Base-by-base conservation (phyloP, 345 rosid species). In the Atalantia buxifolia region DNA sequence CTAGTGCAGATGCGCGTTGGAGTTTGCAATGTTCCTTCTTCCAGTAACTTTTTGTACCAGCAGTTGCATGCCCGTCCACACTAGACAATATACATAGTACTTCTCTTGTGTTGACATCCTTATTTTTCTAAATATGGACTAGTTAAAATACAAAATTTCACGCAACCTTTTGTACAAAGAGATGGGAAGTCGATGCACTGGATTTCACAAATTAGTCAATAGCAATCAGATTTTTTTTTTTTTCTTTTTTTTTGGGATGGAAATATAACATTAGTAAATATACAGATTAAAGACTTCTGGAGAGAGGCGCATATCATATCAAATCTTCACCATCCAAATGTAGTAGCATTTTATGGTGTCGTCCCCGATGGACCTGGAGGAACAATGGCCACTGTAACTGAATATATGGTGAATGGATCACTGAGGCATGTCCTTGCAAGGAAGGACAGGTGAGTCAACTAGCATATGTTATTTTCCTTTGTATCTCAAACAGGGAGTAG, bases 271-370 rank as follows among this genome's bases (percentile, higher is more conserved):
- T 33, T 33, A 7, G 38, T 74, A 53, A 50, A 64, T 75, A 14
- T 71, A 21, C 90, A 91, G 94, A 93, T 86, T 2, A 92, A 86
- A 83, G 97, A 91, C 80, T 92, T 92, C 78, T 92, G 98, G 98
- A 93, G 97, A 83, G 98, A 95, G 84, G 98, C 98, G 70, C 78
- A 82, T 61, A 95, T 95, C 81, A 83, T 95, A 61, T 92, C 98
- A 48, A 89, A 88, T 72, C 95, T 95, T 80, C 98, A 95, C 84
- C 98, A 95, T 86, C 98, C 98, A 30, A 95, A 95, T 69, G 98
- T 95, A 70, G 86, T 93, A n/a, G 94, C 98, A 36, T 92, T 93
- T 79, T 95, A 95, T 69, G 98, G 98, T 68, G 92, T 95, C 24
- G 98, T 92, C 67, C 97, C 92, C 16, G 90, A 95, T 87, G 97